Base-by-base conservation (phyloP, 352 stramenopile genomes). In the Plasmopara halstedii region DNA sequence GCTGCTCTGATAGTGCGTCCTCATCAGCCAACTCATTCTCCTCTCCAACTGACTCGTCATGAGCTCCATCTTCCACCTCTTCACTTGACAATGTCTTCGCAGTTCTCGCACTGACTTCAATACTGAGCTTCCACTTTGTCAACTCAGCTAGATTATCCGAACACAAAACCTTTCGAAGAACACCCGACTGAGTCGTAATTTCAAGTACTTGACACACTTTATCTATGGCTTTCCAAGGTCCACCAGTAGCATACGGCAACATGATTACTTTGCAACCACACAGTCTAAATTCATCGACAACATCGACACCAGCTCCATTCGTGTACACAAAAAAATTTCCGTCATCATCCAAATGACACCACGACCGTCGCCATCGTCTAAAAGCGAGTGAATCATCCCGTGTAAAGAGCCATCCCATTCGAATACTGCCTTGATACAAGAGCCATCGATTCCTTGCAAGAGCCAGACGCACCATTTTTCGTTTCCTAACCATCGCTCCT, bases 321-420 rank as follows among this genome's bases (percentile, higher is more conserved):
- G 61, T 78, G 42, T 92, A 68, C 29, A 90, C 65, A 0, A 67
- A 85, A 7, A 94, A 74, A 6, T 77, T 58, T 1, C 79, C 74
- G 20, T 85, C 58, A 14, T 83, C 62, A 32, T 89, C 74, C 1
- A 93, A 42, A 36, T 87, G 77, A 41, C 83, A 92, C 79, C 79
- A 94, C 7, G 67, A 81, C 13, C 83, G 73, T 41, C 77, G 72
- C 83, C 83, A 94, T 19, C 83, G 67, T 47, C 73, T 73, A 50
- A 94, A 94, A 18, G 83, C 77, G 8, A 94, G 68, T 11, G 75
- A 85, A 31, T 92, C 79, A 33, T 93, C 83, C 54, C 81, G 49
- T 6, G 67, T 84, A 50, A 84, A 94, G 22, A 94, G 49, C 83
- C 83, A 94, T 2, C 83, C 79, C 69, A 88, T 86, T 40, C 73